Evolutionary conservation across 139 green algal species (phyloP).

Genomic region (Chlorella sp.): DNA sequence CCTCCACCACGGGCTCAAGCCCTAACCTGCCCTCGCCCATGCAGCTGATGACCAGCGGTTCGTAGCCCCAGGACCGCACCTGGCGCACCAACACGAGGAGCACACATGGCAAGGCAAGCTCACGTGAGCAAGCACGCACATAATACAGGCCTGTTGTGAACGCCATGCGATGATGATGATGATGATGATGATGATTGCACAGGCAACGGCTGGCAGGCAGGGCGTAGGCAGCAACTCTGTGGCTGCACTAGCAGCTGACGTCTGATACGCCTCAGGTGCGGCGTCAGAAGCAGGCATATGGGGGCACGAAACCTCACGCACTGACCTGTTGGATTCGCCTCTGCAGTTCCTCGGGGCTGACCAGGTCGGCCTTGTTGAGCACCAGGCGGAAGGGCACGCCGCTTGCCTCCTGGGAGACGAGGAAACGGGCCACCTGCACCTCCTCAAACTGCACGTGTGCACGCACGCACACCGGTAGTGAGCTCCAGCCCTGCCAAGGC

Average conservation of each 20-base stretch:
- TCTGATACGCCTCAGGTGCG: no score
- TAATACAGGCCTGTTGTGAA: no score
- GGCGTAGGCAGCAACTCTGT: no score
- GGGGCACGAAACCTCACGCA: no score
- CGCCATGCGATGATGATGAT: no score
- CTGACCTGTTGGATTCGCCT: constrained; percentile 6
- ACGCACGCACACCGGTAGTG: neutral
- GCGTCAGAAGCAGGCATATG: no score
- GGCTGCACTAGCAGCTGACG: no score
- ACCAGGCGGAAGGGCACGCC: constrained; percentile 75
- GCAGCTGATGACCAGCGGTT: constrained; percentile 63
- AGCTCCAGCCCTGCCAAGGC: no score
- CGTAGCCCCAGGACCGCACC: constrained; percentile 78
- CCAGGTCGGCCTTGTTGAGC: constrained; percentile 84
- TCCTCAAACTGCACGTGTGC: constrained; percentile 57
- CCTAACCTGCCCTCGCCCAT: constrained; percentile 34
- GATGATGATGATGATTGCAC: no score
- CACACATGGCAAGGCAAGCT: no score
- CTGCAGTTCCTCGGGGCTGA: constrained; percentile 8
- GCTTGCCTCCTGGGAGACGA: constrained; percentile 72
- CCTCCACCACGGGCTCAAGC: constrained; percentile 47
- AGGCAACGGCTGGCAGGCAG: no score
- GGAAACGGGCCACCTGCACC: constrained; percentile 76
- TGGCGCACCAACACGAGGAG: constrained; percentile 14
- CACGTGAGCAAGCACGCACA: no score